Evolutionary conservation across 441 rosid genomes (phyloP).

Genomic region (Populus hybrid): DNA sequence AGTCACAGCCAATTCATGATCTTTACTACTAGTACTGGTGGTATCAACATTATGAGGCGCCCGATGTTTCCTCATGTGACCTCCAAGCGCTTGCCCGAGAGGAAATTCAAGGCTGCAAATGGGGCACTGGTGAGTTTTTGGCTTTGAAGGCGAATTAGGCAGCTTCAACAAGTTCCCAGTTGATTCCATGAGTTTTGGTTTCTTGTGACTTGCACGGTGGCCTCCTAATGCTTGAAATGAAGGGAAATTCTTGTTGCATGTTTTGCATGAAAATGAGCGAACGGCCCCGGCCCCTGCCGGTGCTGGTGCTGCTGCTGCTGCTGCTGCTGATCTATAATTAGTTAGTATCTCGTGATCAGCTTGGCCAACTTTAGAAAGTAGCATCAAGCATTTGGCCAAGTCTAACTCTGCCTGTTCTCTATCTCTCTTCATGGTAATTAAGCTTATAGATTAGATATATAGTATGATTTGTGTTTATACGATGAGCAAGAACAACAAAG

Average conservation of each 20-base stretch:
- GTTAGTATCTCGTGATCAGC: not conserved
- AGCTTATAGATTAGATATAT: not conserved
- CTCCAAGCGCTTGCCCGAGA: constrained; percentile 33
- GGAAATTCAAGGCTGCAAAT: constrained; percentile 82
- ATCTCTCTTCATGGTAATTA: constrained; percentile 46
- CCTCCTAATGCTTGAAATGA: constrained; percentile 96
- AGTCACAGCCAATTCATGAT: constrained; percentile 22
- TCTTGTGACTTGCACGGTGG: constrained; percentile 93
- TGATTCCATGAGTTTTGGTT: constrained; percentile 34
- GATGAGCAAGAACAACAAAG: not conserved
- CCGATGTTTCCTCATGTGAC: constrained; percentile 80
- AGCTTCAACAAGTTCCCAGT: constrained; percentile 15
- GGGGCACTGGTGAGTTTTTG: constrained; percentile 74
- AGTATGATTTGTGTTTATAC: not conserved
- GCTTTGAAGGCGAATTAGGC: constrained; percentile 27
- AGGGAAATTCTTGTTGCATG: constrained; percentile 65
- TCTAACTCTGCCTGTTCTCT: constrained; percentile 36
- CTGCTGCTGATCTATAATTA: not conserved
- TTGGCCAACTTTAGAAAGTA: constrained; percentile 64
- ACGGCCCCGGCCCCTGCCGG: not conserved
- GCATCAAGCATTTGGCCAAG: constrained; percentile 70
- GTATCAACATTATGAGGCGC: not conserved
- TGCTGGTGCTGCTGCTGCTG: not conserved
- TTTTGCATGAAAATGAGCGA: constrained; percentile 74
- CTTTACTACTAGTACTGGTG: not conserved